Evolutionary conservation across 805 yeast species (phyloP), one percentile per base, ranked within the genome.

Genomic region (Wickerhamomyces rabaulensis): DNA sequence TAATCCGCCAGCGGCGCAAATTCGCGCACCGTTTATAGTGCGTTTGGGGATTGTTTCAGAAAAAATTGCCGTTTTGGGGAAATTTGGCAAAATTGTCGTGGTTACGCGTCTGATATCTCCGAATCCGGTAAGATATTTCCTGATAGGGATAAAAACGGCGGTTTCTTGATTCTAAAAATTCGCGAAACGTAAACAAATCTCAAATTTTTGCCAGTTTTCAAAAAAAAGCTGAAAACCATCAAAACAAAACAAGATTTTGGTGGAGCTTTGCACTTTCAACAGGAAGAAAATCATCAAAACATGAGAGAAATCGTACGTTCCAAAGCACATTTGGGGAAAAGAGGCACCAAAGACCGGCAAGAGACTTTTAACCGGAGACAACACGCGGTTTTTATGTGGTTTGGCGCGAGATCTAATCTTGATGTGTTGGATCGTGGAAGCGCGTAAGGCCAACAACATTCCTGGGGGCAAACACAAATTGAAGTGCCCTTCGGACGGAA

Each of bases 251-350:
- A 48, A 47, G 44, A 43, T 43, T 26, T n/a, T 13, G 31, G 29
- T 19, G 19, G 13, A 33, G 36, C 12, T 33, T 33, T 27, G n/a
- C 19, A 33, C 20, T 16, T 16, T 33, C 17, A 33, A 4, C n/a
- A 33, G 36, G 36, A 33, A 17, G 36, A 33, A 33, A 33, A 33
- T 33, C 36, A 33, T 33, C 20, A n/a, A 33, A 33, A 33, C 3
- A 54, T 55, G 58, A 55, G 58, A 55, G 58, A 55, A 49, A 55
- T 55, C 23, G 58, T 55, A 52, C 33, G 58, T 54, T 26, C 9
- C 9, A 33, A 33, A 9, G 10, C n/a, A 10, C 20, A 33, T 16
- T n/a, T 6, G 5, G 20, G 36, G 20, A 33, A 33, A 16, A 33
- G 36, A 33, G 13, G n/a, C 31, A 27, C 10, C 8, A 2, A 12